Evolutionary conservation across 768 basidiomycete genomes (phyloP), one percentile per base, ranked within the genome.

Genomic region (Dioszegia crocea): DNA sequence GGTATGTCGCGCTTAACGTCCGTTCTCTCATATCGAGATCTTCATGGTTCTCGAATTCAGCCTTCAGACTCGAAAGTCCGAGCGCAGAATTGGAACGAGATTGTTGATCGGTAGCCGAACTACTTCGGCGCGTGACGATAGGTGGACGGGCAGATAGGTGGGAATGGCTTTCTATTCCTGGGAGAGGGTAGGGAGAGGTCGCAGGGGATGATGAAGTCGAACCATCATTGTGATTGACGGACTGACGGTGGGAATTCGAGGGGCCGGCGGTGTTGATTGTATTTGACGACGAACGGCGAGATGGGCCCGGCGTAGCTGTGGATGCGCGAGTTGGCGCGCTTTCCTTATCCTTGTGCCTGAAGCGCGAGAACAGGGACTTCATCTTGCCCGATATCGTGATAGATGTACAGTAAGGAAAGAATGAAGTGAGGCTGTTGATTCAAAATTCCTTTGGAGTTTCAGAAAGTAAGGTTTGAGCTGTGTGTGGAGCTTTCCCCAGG

Each of bases 321-420:
- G 53, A 23, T 29, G 26, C 36, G 4, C n/a, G n/a, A n/a, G n/a
- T n/a, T n/a, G 47, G 21, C 33, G 44, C 14, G 23, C 38, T 17
- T 30, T 48, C 47, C 30, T 48, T 58, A 50, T 45, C 51, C 17
- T 48, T 48, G 12, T 17, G 12, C 30, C 47, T 17, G 47, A 65
- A 60, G 27, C 64, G 60, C 5, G 60, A 65, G 60, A 65, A 59
- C 5, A 65, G 56, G 16, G 64, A 65, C 40, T 59, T 61, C 64
- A 65, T 65, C 11, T 17, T 47, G 43, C 29, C 27, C 17, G 19
- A 27, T 43, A 17, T 10, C 21, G 19, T 8, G 40, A 17, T 9
- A 43, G n/a, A 19, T 19, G 40, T 8, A 10, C 21, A 14, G 40
- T 43, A 8, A 17, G 21, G 24, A 8, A 23, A 27, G 26, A 24